Percentiles rank a stretch among this genome's conserved stretches.
phyloP scores from a whole-genome alignment of 306 rosid genomes.

The Citrullus mucosospermus region DNA sequence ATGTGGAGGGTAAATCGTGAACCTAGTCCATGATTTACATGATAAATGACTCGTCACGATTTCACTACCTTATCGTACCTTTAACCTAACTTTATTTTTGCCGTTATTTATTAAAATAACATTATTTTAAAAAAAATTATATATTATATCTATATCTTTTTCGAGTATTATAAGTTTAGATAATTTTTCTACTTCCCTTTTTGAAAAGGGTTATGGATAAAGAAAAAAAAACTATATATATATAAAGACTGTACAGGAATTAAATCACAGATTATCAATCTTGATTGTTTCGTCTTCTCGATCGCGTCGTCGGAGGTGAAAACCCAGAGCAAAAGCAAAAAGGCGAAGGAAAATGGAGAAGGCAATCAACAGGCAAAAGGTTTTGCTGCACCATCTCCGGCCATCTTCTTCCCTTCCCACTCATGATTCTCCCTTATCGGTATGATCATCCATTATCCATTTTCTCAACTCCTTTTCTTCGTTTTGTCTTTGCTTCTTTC shows the following conservation, averaged over 20 bases:
- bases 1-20: no score
- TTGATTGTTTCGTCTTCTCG: not conserved
- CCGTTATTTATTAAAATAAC: no score
- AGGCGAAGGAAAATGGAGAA: conserved; percentile 5
- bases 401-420: conserved; percentile 4
- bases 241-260: not conserved
- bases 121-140: no score
- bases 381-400: conserved; percentile 15
- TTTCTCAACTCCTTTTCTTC: not conserved
- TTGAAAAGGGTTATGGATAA: no score
- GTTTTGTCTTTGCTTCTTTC: not conserved
- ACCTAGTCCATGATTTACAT: no score
- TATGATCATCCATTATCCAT: not conserved
- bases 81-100: no score
- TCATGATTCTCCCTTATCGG: conserved; percentile 8
- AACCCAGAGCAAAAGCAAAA: not conserved
- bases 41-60: no score
- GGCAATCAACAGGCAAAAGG: conserved; percentile 13
- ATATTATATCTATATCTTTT: no score
- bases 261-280: not conserved
- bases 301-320: not conserved
- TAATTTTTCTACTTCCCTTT: no score
- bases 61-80: no score
- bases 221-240: not conserved
- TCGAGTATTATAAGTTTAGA: not conserved